Evolutionary conservation across 371 early-diverging fungal genomes (phyloP).

Genomic region (Saksenaea vasiformis): DNA sequence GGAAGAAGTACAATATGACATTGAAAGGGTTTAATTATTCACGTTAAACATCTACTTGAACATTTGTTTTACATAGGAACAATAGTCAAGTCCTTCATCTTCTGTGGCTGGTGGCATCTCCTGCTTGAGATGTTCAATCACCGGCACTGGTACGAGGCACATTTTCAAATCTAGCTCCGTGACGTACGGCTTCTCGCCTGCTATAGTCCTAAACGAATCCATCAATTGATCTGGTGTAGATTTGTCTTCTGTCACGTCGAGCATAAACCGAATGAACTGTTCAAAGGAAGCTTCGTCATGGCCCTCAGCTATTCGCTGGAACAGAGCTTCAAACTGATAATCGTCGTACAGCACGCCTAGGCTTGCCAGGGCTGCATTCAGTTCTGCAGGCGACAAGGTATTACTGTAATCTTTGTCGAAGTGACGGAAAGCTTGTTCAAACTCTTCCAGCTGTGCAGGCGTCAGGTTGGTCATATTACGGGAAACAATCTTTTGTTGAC

Average conservation of each 20-base stretch:
- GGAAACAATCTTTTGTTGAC: constrained; percentile 66
- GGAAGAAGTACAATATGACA: too few relatives aligned
- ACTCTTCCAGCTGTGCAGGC: constrained; percentile 92
- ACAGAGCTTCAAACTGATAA: constrained; percentile 69
- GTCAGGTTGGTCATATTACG: constrained; percentile 90
- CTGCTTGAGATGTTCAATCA: constrained; percentile 72
- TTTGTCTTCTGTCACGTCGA: constrained; percentile 88
- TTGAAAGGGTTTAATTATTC: neutral
- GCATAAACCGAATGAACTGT: constrained; percentile 88
- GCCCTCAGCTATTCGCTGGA: constrained; percentile 64
- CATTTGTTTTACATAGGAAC: constrained; percentile 66
- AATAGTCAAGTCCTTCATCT: constrained; percentile 63
- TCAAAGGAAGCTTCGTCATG: constrained; percentile 76
- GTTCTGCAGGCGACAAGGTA: constrained; percentile 76
- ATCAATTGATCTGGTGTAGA: constrained; percentile 86
- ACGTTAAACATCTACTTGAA: constrained; percentile 43
- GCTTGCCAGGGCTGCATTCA: constrained; percentile 85
- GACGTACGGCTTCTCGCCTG: constrained; percentile 82
- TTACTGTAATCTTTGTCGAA: constrained; percentile 86
- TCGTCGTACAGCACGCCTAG: constrained; percentile 83
- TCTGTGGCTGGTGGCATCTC: constrained; percentile 66
- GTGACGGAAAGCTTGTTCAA: constrained; percentile 84
- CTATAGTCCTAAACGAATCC: constrained; percentile 84
- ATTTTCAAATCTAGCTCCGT: constrained; percentile 73
- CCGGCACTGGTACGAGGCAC: constrained; percentile 65